A percentile compares a stretch with the other conserved stretches of the same genome.
phyloP scores from a whole-genome alignment of 495 filamentous ascomycete species.

The Hypoxylon perforatum region DNA sequence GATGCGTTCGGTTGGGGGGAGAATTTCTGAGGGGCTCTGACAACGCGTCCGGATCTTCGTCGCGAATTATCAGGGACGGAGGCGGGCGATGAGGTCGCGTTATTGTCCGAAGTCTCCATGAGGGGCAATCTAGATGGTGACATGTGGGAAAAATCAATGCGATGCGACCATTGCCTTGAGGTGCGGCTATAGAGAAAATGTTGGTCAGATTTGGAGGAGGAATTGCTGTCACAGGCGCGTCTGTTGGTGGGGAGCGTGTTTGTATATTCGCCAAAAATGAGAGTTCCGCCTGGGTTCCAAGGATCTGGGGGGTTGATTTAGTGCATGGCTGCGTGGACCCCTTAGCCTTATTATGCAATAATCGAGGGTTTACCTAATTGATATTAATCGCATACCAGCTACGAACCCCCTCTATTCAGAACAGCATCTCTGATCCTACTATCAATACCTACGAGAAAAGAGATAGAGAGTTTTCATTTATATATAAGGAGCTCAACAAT shows the following conservation, averaged over 20 bases:
- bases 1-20: slow-evolving; percentile 56
- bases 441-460: no score
- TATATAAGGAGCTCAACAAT: no score
- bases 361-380: no score
- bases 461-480: no score
- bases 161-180: slow-evolving; percentile 35
- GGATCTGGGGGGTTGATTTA: background rate
- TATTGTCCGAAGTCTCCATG: slow-evolving; percentile 70
- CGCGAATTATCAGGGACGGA: slow-evolving; percentile 58
- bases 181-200: slow-evolving; percentile 21
- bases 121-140: slow-evolving; percentile 55
- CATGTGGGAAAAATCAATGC: slow-evolving; percentile 39
- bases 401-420: no score
- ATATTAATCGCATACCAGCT: no score
- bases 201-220: slow-evolving; percentile 32
- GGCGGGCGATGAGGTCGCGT: slow-evolving; percentile 63
- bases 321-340: no score
- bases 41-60: slow-evolving; percentile 85
- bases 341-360: no score
- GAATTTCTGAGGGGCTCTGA: slow-evolving; percentile 77
- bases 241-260: slow-evolving; percentile 41
- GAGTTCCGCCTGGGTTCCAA: slow-evolving; percentile 22
- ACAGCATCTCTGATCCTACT: no score
- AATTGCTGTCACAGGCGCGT: slow-evolving; percentile 39
- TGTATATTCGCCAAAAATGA: slow-evolving; percentile 36